Base-by-base conservation (phyloP, 2,329 filamentous ascomycete genomes). In the Polytolypa hystricis region DNA sequence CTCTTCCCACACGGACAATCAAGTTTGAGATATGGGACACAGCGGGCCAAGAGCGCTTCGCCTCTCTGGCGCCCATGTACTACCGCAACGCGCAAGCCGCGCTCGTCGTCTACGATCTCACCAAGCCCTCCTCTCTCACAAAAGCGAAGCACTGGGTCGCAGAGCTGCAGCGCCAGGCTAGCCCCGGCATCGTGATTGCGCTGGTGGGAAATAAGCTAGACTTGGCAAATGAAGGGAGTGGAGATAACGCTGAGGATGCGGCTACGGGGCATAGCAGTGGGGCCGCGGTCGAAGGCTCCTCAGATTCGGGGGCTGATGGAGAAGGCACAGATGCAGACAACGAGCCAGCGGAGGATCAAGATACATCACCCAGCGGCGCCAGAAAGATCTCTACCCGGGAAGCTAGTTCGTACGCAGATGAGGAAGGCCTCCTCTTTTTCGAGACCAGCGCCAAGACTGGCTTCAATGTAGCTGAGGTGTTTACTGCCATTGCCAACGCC, bases 61-160 rank as follows among this genome's bases (percentile, higher is more conserved):
- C 96, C 72, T 96, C 91, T 10, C 73, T 98, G 48, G 91, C 91
- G 20, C 91, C 91, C 53, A 98, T 98, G 91, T 98, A 98, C 72
- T 98, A 98, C 69, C 74, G 93, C 54, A 98, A 98, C 61, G 93
- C 93, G 52, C 96, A 98, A 75, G 96, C 91, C 67, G 91, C 93
- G 40, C 89, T 98, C 20, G 89, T 98, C 33, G 91, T 98, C 49
- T 98, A 98, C 65, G 91, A 98, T 66, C 95, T 98, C 57, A 98
- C 91, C 25, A 26, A 45, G 49, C 43, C 96, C 86, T 77, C 87
- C 46, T 98, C 91, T 32, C 72, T 98, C 55, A 91, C 96, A 65
- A 98, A 98, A 72, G 93, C 93, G 51, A 98, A 98, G 65, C 83
- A 87, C 30, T 98, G 91, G 91, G 89, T 98, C 41, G 96, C 96